A percentile compares a stretch with the other conserved stretches of the same genome.
Conservation (phyloP, 345 rosid genomes). For the Rhodomyrtus tomentosa region DNA sequence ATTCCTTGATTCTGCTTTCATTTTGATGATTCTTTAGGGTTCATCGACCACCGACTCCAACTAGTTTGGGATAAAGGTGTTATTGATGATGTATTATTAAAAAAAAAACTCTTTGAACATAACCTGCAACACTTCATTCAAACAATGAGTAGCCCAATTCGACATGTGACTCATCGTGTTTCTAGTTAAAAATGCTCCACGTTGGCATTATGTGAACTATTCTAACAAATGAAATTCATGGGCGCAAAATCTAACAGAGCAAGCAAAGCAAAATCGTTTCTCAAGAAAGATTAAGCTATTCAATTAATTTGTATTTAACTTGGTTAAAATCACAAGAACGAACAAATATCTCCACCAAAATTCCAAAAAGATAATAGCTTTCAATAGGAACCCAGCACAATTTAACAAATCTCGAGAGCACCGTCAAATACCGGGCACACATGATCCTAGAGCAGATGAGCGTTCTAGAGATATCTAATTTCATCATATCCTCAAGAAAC, state of each 20-base stretch:
- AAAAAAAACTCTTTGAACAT: too few species aligned
- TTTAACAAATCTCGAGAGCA: not conserved
- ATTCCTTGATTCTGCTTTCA: too few species aligned
- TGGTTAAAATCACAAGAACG: not conserved
- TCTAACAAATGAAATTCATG: not conserved
- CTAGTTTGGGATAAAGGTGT: too few species aligned
- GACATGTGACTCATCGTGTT: not conserved
- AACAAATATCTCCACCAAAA: not conserved
- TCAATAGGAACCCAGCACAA: not conserved
- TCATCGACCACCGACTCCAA: too few species aligned
- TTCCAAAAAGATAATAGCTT: not conserved
- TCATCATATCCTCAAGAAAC: not conserved
- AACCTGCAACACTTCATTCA: not conserved
- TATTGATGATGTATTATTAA: too few species aligned
- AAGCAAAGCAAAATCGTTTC: not conserved
- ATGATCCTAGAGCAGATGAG: not conserved
- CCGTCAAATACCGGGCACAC: not conserved
- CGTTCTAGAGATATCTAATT: not conserved
- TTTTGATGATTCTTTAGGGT: too few species aligned
- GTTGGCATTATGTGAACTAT: not conserved
- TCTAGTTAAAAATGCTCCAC: not conserved
- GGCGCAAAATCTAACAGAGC: not conserved
- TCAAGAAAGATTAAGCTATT: not conserved
- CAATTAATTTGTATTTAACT: not conserved
- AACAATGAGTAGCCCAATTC: not conserved